Evolutionary conservation across 371 early-diverging fungal species (phyloP).

Genomic region (Mortierella sp.): DNA sequence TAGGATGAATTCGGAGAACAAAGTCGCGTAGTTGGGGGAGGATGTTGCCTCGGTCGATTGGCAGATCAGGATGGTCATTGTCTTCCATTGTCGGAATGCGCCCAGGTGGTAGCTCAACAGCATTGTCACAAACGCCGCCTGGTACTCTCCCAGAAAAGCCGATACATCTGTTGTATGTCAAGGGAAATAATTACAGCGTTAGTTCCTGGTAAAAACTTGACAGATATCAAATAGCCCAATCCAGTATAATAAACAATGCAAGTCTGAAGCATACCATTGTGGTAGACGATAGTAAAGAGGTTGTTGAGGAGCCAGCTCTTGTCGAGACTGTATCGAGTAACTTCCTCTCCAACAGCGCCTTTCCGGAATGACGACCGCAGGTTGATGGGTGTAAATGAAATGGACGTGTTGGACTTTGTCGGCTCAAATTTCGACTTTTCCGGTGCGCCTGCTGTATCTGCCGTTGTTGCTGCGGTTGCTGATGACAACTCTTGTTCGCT

Average conservation of each 20-base stretch:
- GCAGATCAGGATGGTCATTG: slow-evolving; percentile 52
- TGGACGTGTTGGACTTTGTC: neutral
- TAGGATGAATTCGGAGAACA: slow-evolving; percentile 40
- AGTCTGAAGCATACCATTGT: slow-evolving; percentile 22
- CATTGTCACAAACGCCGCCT: slow-evolving; percentile 53
- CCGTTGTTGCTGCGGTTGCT: neutral
- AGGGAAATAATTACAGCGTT: neutral
- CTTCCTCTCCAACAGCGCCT: slow-evolving; percentile 77
- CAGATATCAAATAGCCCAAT: no score
- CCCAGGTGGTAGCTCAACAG: slow-evolving; percentile 54
- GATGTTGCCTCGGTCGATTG: slow-evolving; percentile 47
- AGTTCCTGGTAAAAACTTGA: no score
- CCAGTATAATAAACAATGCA: no score
- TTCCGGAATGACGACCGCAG: slow-evolving; percentile 85
- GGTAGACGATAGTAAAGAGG: slow-evolving; percentile 48
- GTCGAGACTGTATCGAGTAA: slow-evolving; percentile 89
- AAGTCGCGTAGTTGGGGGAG: slow-evolving; percentile 38
- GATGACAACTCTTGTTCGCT: slow-evolving; percentile 7
- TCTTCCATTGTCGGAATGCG: slow-evolving; percentile 57
- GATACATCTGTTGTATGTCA: slow-evolving; percentile 23
- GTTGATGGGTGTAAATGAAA: slow-evolving; percentile 77
- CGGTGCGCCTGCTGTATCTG: neutral
- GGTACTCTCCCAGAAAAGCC: slow-evolving; percentile 46
- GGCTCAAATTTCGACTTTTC: slow-evolving; percentile 21
- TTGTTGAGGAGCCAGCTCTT: slow-evolving; percentile 86